Base-by-base conservation (phyloP, 2,329 filamentous ascomycete genomes). In the Epichloe amarillans region DNA sequence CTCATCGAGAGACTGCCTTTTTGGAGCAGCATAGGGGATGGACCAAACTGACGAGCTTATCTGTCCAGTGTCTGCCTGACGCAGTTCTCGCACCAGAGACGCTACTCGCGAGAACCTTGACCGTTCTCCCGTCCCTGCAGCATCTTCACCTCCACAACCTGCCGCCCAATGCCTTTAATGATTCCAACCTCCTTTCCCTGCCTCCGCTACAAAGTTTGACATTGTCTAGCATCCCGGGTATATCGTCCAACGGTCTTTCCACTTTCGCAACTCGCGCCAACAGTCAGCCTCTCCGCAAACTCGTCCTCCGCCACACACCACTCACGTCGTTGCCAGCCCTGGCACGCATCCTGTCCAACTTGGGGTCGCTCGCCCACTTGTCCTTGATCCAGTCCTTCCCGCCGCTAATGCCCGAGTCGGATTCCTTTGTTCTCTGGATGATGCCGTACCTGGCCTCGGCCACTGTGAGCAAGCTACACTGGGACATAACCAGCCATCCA, bases 371-470 rank as follows among this genome's bases (percentile, higher is more conserved):
- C 12, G 63, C 68, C 35, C 64, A 62, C 7, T 75, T 84, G 52
- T 69, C 73, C 5, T 60, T 84, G 4, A 74, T 80, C 1, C 80
- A 84, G 60, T 62, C 70, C 2, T 68, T 68, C 33, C 67, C 77
- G 1, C 80, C 80, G 0, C 61, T 70, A n/a, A 74, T 83, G 58
- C 71, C 79, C 0, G 66, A 71, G 14, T 74, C 74, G 49, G 74
- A 76, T 53, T 71, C 73, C 35, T 75, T 75, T 50, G 56, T 61
- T 5, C 73, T 83, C 51, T 80, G 76, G 69, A 74, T 83, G 55
- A 82, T 81, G 64, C 81, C 80, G 0, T 83, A 83, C 57, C 69
- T 84, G 8, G 79, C 78, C 0, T 82, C 77, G 0, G 51, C 60
- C 1, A 76, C 72, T 8, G 62, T 84, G 5, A 64, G 65, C 23